Base-by-base conservation (phyloP, 805 yeast species). In the Yamadazyma phyllophila region DNA sequence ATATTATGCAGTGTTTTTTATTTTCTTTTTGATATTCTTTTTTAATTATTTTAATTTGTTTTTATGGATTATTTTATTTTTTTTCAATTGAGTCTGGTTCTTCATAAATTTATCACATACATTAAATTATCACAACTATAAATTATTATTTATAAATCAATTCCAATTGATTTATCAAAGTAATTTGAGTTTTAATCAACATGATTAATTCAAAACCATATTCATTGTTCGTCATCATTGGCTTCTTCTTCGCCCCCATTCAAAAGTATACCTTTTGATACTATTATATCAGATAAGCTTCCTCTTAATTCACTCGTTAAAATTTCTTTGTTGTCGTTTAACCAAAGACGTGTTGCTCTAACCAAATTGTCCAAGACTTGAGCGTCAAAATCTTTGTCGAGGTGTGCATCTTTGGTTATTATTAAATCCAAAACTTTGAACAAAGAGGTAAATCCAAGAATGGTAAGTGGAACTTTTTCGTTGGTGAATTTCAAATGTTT, bases 361-460 rank as follows among this genome's bases (percentile, higher is more conserved):
- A 67, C 48, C 12, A 65, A 43, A 7, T 52, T 49, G 47, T 68
- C 74, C 41, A 69, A 54, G 7, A 52, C 43, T 15, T 55, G 61
- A 47, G 50, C 12, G 48, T 41, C 35, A 17, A 15, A 24, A 7
- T 33, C 43, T 3, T 27, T n/a, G 24, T 48, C 39, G 8, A 62
- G 34, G 14, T 12, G 12, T 7, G 26, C 15, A n/a, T 44, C 39
- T 27, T 39, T 14, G 11, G 14, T 16, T 12, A 38, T 33, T 4
- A 44, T 11, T 24, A 44, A 24, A 11, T 33, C 33, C 58, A 54
- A 39, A 12, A 39, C 10, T 26, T 55, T 63, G 11, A 65, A 52
- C 36, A 70, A 50, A 12, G 65, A 47, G 1, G 74, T 63, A 47
- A 71, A 67, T 29, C 68, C 56, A 26, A 70, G 55, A 10, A 66